Evolutionary conservation across 225 moss, liverwort and hornwort species (phyloP), one percentile per base, ranked within the genome.

Genomic region (Bryum argenteum): DNA sequence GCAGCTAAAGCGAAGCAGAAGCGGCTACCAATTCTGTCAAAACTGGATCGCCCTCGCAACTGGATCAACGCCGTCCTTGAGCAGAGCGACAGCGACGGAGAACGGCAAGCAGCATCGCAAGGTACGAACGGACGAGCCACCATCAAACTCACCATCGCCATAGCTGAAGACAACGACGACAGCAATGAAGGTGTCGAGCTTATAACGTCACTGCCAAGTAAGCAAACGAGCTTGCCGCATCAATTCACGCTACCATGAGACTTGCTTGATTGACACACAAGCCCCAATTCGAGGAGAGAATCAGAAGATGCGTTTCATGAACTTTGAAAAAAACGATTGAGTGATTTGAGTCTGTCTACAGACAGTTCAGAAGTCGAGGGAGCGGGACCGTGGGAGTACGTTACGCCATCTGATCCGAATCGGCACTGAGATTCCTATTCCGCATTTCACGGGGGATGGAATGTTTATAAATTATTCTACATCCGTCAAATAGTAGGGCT

Each of bases 231-330:
- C 17, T 53, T 39, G 11, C 3, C 48, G 48, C 64, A 17, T 63
- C 15, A 12, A 10, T 13, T 50, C 50, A 68, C 56, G 67, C 19
- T 23, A 78, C 22, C 43, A 14, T 1, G 1, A 71, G 16, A 38
- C 78, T 78, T 82, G 61, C 82, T 78, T 82, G 61, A 53, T 11
- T 10, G 1, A 10, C 62, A 67, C 13, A 52, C 23, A 26, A 67
- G 43, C 41, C 24, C 48, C 54, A 7, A 18, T 51, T 71, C 12
- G 19, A 6, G 41, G 21, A 52, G 53, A n/a, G 54, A 63, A 2
- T 63, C 63, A 26, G 26, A 15, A 24, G 38, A 71, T 48, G 20
- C 59, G 28, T 6, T 58, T 57, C 6, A 20, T 0, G 38, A 5
- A 67, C 17, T 2, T 51, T n/a, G 56, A 0, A 9, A 69, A 21